Evolutionary conservation across 768 basidiomycete species (phyloP).

Genomic region (Amanita polypyramis): DNA sequence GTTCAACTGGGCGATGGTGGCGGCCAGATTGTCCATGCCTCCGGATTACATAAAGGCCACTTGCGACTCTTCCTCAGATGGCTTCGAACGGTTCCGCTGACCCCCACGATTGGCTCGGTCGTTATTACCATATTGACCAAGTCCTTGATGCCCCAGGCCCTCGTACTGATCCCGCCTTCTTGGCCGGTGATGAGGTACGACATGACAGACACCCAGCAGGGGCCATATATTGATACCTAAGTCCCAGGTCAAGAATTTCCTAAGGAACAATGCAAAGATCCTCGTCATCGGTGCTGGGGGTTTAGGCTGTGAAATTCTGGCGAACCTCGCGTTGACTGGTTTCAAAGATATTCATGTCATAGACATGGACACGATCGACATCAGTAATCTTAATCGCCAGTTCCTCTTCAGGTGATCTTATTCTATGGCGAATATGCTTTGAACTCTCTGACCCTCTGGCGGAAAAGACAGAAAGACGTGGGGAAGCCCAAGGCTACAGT

Average conservation of each 20-base stretch:
- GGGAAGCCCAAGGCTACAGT: conserved; percentile 90
- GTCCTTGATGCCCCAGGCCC: conserved; percentile 82
- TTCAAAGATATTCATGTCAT: conserved; percentile 99
- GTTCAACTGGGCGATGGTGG: too few relatives aligned
- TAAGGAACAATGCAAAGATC: conserved; percentile 79
- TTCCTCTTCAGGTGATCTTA: conserved; percentile 82
- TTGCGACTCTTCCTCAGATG: too few relatives aligned
- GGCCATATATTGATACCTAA: background rate
- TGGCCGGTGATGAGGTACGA: conserved; percentile 70
- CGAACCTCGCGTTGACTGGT: conserved; percentile 90
- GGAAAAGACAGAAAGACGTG: conserved; percentile 74
- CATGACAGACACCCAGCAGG: background rate
- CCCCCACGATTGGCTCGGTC: conserved; percentile 33
- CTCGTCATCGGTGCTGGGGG: conserved; percentile 98
- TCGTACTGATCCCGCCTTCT: conserved; percentile 75
- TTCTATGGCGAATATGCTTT: background rate
- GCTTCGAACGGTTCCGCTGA: background rate
- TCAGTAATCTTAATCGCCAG: conserved; percentile 97
- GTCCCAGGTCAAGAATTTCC: conserved; percentile 77
- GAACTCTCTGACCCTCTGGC: conserved; percentile 2
- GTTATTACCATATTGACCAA: conserved; percentile 81
- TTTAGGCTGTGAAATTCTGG: conserved; percentile 93
- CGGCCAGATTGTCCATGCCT: too few relatives aligned
- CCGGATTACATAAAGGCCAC: too few relatives aligned
- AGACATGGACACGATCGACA: conserved; percentile 99